Evolutionary conservation across 805 yeast species (phyloP).

Genomic region (Cyberlindnera euphorbiae): DNA sequence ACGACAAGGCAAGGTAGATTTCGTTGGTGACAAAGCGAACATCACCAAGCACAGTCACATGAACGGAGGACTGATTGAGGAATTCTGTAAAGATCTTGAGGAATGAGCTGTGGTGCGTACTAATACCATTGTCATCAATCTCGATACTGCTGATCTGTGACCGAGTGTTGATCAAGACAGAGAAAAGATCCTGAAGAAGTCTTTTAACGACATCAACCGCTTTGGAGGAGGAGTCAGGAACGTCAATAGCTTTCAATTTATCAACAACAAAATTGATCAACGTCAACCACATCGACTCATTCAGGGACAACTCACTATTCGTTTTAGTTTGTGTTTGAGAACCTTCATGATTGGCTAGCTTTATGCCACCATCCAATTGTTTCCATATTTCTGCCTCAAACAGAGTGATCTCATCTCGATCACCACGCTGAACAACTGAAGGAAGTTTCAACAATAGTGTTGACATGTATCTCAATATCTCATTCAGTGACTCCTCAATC

Average conservation of each 20-base stretch:
- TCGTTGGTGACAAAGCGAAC: constrained; percentile 57
- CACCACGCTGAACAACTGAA: constrained; percentile 3
- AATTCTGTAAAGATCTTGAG: constrained; percentile 51
- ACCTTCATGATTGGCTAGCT: constrained; percentile 26
- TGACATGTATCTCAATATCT: constrained; percentile 13
- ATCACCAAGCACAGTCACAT: constrained; percentile 51
- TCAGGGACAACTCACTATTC: constrained; percentile 20
- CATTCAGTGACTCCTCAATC: constrained; percentile 23
- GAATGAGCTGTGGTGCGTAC: constrained; percentile 35
- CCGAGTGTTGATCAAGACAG: constrained; percentile 32
- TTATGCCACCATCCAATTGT: constrained; percentile 30
- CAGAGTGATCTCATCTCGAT: constrained; percentile 10
- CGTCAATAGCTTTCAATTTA: constrained; percentile 28
- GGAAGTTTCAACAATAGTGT: constrained; percentile 16
- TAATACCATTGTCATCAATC: constrained; percentile 13
- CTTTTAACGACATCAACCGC: constrained; percentile 33
- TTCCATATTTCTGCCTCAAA: constrained; percentile 32
- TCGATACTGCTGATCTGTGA: constrained; percentile 22
- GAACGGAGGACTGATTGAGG: constrained; percentile 42
- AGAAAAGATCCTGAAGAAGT: constrained; percentile 38
- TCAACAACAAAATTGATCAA: constrained; percentile 36
- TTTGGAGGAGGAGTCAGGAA: constrained; percentile 9
- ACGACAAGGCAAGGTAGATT: constrained; percentile 56
- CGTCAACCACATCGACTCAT: constrained; percentile 36
- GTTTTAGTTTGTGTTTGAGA: constrained; percentile 5